Base-by-base conservation (phyloP, 2,329 filamentous ascomycete genomes). In the Cordyceps fumosorosea region DNA sequence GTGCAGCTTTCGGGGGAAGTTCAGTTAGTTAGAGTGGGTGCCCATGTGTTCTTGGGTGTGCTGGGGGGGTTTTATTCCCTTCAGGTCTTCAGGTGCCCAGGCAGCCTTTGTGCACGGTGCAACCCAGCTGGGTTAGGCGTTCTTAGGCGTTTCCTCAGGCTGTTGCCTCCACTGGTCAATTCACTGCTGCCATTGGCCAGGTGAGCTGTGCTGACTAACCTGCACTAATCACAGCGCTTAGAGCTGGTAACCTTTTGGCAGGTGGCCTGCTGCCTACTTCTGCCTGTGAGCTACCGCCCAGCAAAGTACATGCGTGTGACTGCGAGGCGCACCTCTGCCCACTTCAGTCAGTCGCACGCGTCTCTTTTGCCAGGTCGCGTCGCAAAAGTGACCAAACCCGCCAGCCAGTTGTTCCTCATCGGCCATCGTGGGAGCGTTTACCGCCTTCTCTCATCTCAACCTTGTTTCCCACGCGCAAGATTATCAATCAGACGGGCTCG, bases 131-230 rank as follows among this genome's bases (percentile, higher is more conserved):
- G 20, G 20, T 32, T 18, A 14, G 14, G 7, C 16, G 56, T 51
- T 51, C 56, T 40, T 58, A 29, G 24, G 32, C 8, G 45, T 22
- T 45, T 29, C 24, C 47, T 51, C 16, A 42, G 56, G 45, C 45
- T 18, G 18, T 24, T 20, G 42, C 40, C n/a, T 26, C 42, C n/a
- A 12, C 29, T 20, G 29, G 26, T 26, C 29, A 20, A 52, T 40
- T 72, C 74, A 72, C 69, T 74, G 72, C 73, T 72, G 74, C 72
- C 34, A 37, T 40, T 74, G 71, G 71, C 71, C 69, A 69, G 6
- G 53, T 42, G 3, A 18, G 6, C 42, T 14, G 18, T 60, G 68
- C 66, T 71, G 67, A 71, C 68, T 67, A 69, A 69, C 57, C 5
- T 10, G 5, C 12, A 40, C 73, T 72, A 75, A 75, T 75, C 60